phyloP scores from a whole-genome alignment of 139 green algal species.

The Chara braunii region DNA sequence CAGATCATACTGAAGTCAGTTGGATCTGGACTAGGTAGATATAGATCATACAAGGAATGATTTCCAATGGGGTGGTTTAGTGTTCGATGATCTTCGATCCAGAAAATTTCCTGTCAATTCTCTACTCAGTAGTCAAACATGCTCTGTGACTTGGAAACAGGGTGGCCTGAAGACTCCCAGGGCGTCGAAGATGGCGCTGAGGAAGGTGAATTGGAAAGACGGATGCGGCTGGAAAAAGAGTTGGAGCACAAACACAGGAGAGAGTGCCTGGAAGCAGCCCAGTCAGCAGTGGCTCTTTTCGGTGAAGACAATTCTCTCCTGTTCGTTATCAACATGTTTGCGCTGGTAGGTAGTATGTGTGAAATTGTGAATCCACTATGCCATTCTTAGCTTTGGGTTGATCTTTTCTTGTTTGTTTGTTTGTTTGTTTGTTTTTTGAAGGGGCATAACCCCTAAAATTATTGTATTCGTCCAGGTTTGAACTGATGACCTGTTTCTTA shows the following conservation, averaged over 20 bases:
- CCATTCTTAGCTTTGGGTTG: background rate
- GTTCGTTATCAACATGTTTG: conserved; percentile 39
- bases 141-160: background rate
- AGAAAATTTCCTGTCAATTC: background rate
- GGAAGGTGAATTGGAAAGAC: conserved; percentile 2
- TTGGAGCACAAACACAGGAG: conserved; percentile 9
- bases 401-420: no score
- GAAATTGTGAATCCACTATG: background rate
- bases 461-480: no score
- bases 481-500: no score
- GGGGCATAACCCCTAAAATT: no score
- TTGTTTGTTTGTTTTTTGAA: no score
- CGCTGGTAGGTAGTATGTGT: conserved; percentile 12
- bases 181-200: conserved; percentile 2
- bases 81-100: no score
- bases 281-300: no score
- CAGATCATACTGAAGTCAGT: no score
- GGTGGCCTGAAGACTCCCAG: background rate
- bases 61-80: no score
- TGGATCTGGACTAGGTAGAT: no score
- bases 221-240: conserved; percentile 9
- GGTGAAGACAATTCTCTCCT: no score
- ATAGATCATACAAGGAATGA: no score
- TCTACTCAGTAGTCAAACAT: background rate
- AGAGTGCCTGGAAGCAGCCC: conserved; percentile 16